Base-by-base conservation (phyloP, 129 eudicot species). In the Chrysanthemum makinoi region DNA sequence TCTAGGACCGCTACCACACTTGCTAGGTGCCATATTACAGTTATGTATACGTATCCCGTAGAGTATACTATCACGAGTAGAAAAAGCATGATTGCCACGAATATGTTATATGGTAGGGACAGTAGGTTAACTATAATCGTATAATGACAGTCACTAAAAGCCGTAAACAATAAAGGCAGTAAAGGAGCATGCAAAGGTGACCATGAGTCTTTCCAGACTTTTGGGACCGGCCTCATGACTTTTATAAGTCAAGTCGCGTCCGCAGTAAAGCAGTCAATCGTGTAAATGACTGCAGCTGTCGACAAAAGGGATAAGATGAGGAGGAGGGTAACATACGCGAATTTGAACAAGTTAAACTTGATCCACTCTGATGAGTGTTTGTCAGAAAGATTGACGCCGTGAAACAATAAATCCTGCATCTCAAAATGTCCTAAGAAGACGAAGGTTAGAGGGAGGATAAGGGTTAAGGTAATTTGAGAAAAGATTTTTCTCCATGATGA, bases 201-300 rank as follows among this genome's bases (percentile, higher is more conserved):
- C 73, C 78, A 85, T 70, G 2, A 90, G 83, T 61, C 96, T 68
- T 58, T 84, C 89, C 89, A 87, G 2, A 84, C 89, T 30, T 79
- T 82, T 4, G 86, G 93, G 3, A 87, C 83, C 6, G 77, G 85
- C 43, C 66, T 66, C 83, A 87, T 76, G 66, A 84, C 85, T 19
- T 74, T 43, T 73, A 79, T 81, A 81, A n/a, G 86, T 75, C 62
- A 84, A 26, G 10, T 81, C 80, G 1, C 84, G 84, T 30, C 61
- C 69, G 0, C 83, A 80, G 63, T 87, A 84, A 1, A 81, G n/a
- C 33, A 64, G 77, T 94, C 94, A 55, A 90, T 60, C 18, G 94
- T 84, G 80, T 87, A 87, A 3, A 90, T 88, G 12, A 90, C 87
- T 5, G 94, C 96, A 1, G 91, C 80, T 11, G 94, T 87, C 18